Base-by-base conservation (phyloP, 2,329 filamentous ascomycete species). In the Microdochium nivale region DNA sequence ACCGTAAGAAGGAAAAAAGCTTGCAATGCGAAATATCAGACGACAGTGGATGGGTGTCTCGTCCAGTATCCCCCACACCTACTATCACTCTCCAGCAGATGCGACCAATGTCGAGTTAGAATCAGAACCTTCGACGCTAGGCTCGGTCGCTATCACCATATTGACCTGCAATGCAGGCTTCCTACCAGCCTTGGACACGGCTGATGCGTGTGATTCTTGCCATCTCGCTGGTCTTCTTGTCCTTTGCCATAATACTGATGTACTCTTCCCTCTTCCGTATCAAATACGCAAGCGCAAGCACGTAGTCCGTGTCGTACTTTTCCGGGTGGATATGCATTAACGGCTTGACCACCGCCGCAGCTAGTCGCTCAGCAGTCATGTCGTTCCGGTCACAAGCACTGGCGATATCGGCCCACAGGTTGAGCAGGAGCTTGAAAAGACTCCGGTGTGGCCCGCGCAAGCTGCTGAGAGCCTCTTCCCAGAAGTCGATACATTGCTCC, bases 401-500 rank as follows among this genome's bases (percentile, higher is more conserved):
- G 2, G 70, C 67, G 16, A 74, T 60, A 25, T 71, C 68, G 2
- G 69, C 71, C 71, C 71, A 73, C 16, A 74, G 59, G 50, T 71
- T 71, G 25, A 74, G 59, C 56, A 74, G 59, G 52, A 74, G 58
- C 59, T 74, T 74, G 55, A 74, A 65, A 30, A 73, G 52, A 48
- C 60, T 65, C 37, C 70, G 64, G 4, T 61, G 61, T 1, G 66
- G 62, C 1, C 70, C 70, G 13, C 65, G 63, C 10, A 74, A 60
- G 1, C 69, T 68, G 24, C 64, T 64, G 5, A 74, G 59, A 8
- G 72, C 70, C 59, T 74, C 71, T 53, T 73, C 70, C 72, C 72
- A 74, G 51, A 74, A 74, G 54, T 74, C 71, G 46, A 74, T 69
- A 51, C 70, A 71, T 57, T 68, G 65, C 52, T 74, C 72, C 4